Evolutionary conservation across 768 basidiomycete species (phyloP), one percentile per base, ranked within the genome.

Genomic region (Psilocybe sp.): DNA sequence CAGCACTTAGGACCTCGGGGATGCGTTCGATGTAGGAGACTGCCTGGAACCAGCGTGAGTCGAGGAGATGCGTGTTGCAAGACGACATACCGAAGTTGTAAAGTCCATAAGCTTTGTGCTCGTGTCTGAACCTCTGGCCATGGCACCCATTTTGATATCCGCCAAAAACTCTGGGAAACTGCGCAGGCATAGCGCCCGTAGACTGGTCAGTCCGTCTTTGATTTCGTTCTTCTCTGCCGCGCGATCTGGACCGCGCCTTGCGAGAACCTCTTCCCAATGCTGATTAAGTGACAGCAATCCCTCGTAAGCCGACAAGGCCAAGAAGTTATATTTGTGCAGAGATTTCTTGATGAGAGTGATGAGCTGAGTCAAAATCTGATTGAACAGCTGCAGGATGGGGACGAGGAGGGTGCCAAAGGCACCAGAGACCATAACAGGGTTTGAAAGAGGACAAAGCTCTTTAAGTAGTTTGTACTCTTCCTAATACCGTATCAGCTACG

Each of bases 111-210:
- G 64, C 35, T 84, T 81, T 3, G 84, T 82, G 34, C 80, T 79
- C 5, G 82, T 65, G 60, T 88, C 87, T 3, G 78, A 76, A 4
- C 77, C 78, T 53, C 75, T 82, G 4, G 79, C 67, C 38, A 74
- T 61, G 2, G 77, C 79, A 1, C 82, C 83, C 52, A 84, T 63
- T 64, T 89, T 89, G 59, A 92, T 67, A 62, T 92, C 89, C 14
- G 82, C 88, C 40, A 93, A 63, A 55, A 89, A 87, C 59, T 93
- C 90, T 0, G 91, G 90, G 64, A 92, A 93, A 45, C 87, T 90
- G 40, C 91, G 74, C 51, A 92, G 65, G 59, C 89, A 90, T 1
- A 91, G 73, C 0, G 77, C 80, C 12, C 87, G 72, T 9, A 93
- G 69, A 5, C 78, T 69, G 44, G 81, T 79, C 6, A 89, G 58